Evolutionary conservation across 345 rosid species (phyloP), one percentile per base, ranked within the genome.

Genomic region (Eutrema yunnanense): DNA sequence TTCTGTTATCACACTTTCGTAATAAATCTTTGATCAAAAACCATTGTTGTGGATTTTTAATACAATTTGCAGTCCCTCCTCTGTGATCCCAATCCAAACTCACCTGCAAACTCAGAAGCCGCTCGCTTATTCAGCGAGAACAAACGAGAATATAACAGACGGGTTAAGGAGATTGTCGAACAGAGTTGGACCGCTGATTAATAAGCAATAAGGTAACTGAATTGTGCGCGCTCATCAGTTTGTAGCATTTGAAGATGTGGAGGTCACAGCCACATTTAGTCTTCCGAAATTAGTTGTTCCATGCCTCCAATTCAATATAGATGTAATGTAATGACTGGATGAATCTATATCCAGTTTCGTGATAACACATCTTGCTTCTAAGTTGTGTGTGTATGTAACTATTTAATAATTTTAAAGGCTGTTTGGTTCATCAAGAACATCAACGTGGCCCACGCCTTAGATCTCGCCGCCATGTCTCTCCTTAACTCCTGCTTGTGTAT

Each of bases 161-260:
- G 61, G 10, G 61, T 56, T 56, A 56, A 34, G 61, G 61, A 56
- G 42, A 56, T 34, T 56, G 61, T 56, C 10, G 61, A 56, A 56
- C 61, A 56, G 27, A 56, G 61, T 34, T 56, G 61, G 61, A 56
- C 61, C 12, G 61, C 42, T 56, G 42, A 56, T 4, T 56, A 56
- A 56, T 56, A 8, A 14, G 27, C 10, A 6, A 34, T 2, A n/a
- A 1, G 47, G 49, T n/a, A n/a, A 44, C 0, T 2, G 0, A 42
- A 11, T 42, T 42, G n/a, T 42, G 46, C 46, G 26, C 26, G 26
- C n/a, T 11, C 5, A 29, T 11, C 5, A 29, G 57, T 52, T 52
- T 54, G 59, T 54, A 54, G n/a, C 9, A 53, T 52, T 51, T 51
- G 36, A 52, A 29, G 36, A 51, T 26, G 55, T 51, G 55, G 58